A percentile compares a stretch with the other conserved stretches of the same genome.
Evolutionary conservation across 2,329 filamentous ascomycete genomes (phyloP).

Genomic region (Rasamsonia emersonii): DNA sequence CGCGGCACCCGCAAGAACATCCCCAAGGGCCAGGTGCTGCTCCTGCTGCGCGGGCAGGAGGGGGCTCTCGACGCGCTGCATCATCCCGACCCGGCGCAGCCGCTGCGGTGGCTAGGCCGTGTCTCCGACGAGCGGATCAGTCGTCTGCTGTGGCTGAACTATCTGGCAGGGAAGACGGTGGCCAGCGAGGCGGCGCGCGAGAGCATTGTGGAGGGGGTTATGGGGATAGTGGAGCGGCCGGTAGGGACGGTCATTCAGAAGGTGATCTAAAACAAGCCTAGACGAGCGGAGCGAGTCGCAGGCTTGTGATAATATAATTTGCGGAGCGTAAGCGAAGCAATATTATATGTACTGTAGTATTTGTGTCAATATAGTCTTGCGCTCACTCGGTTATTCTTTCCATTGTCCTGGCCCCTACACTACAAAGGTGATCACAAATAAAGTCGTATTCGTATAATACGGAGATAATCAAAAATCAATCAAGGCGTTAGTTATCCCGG

Average conservation of each 20-base stretch:
- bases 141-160: conserved; percentile 79
- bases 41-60: conserved; percentile 58
- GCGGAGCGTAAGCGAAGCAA: background rate
- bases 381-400: no score
- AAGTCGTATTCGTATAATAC: no score
- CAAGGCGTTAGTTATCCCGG: no score
- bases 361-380: no score
- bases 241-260: conserved; percentile 78
- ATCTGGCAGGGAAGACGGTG: conserved; percentile 76
- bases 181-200: conserved; percentile 73
- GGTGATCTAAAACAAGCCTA: conserved; percentile 43
- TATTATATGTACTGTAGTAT: background rate
- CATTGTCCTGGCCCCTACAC: no score
- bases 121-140: conserved; percentile 73
- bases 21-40: conserved; percentile 68
- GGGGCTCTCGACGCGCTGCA: conserved; percentile 63
- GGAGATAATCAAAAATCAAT: no score
- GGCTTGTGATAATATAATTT: conserved; percentile 1
- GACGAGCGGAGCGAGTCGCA: no score
- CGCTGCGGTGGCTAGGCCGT: conserved; percentile 55
- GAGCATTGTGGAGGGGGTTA: conserved; percentile 77
- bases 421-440: no score
- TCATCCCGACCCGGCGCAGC: conserved; percentile 40
- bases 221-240: conserved; percentile 80
- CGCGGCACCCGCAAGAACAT: conserved; percentile 59